Evolutionary conservation across 75 land plant genomes (phyloP).

Genomic region (Selaginella moellendorffii): DNA sequence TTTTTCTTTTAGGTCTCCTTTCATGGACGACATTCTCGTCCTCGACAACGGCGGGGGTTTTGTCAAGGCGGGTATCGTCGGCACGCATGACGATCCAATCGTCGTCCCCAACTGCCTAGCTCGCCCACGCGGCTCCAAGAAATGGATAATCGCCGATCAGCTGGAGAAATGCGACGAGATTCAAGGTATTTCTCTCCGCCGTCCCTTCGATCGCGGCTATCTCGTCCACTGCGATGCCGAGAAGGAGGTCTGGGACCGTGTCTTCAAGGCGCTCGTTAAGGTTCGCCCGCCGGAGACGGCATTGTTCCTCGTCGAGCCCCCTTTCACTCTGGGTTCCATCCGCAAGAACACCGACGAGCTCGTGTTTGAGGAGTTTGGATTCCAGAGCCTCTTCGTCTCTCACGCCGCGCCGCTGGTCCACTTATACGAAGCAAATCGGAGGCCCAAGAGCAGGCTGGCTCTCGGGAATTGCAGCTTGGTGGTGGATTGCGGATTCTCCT

Average conservation of each 20-base stretch:
- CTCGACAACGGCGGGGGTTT: conserved; percentile 89
- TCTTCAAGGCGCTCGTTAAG: conserved; percentile 34
- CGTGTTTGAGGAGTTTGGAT: conserved; percentile 59
- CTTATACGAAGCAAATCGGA: conserved; percentile 43
- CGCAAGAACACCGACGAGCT: conserved; percentile 51
- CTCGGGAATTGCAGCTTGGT: conserved; percentile 57
- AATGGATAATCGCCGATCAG: conserved; percentile 53
- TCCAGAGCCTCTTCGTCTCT: conserved; percentile 50
- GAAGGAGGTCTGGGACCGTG: conserved; percentile 68
- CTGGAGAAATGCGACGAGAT: conserved; percentile 35
- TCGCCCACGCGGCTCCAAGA: conserved; percentile 50
- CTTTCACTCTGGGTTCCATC: conserved; percentile 47
- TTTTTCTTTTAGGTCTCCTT: too few relatives aligned
- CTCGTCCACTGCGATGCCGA: conserved; percentile 68
- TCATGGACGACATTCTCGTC: conserved; percentile 27
- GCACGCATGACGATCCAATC: conserved; percentile 39
- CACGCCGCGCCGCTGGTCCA: conserved; percentile 67
- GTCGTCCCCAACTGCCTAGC: conserved; percentile 75
- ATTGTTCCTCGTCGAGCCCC: conserved; percentile 63
- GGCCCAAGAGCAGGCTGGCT: conserved; percentile 28
- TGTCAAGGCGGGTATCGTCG: conserved; percentile 78
- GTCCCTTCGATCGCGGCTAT: conserved; percentile 85
- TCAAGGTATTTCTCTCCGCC: conserved; percentile 59
- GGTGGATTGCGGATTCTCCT: conserved; percentile 89
- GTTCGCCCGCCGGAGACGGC: conserved; percentile 35